Conservation (phyloP, 2,329 filamentous ascomycete genomes). For the Colletotrichum tanaceti region DNA sequence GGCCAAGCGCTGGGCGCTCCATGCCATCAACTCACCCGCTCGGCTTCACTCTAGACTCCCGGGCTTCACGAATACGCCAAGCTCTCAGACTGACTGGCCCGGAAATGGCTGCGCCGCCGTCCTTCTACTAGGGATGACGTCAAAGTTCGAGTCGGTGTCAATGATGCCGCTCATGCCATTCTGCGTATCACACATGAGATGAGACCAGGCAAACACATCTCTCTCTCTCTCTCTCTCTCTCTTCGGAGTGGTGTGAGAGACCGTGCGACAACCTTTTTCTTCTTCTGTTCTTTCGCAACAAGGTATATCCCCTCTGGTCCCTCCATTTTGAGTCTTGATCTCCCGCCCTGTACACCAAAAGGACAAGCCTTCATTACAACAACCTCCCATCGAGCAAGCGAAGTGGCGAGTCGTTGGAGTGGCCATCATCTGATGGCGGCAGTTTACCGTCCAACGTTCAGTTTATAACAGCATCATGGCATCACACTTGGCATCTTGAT, state of each 20-base stretch:
- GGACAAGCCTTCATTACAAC: background rate
- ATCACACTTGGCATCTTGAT: background rate
- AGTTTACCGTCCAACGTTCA: slow-evolving; percentile 5
- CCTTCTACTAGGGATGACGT: slow-evolving; percentile 17
- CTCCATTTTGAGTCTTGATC: background rate
- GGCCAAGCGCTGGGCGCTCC: slow-evolving; percentile 5
- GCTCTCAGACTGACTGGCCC: no score
- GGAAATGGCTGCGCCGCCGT: background rate
- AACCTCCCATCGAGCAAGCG: slow-evolving; percentile 8
- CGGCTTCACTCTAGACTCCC: background rate
- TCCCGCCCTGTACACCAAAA: background rate
- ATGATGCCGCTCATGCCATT: background rate
- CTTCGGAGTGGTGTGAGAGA: background rate
- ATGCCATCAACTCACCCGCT: background rate
- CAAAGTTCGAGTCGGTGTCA: background rate
- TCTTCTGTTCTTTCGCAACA: background rate
- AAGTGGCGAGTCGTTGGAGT: slow-evolving; percentile 30
- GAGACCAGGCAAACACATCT: no score
- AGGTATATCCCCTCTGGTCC: background rate
- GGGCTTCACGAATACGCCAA: background rate
- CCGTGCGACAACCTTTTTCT: background rate
- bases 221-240: no score
- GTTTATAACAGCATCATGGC: slow-evolving; percentile 24
- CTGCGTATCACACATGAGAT: slow-evolving; percentile 35
- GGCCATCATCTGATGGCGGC: slow-evolving; percentile 21